Evolutionary conservation across 2,329 filamentous ascomycete species (phyloP).

Genomic region (Epichloe uncinata): DNA sequence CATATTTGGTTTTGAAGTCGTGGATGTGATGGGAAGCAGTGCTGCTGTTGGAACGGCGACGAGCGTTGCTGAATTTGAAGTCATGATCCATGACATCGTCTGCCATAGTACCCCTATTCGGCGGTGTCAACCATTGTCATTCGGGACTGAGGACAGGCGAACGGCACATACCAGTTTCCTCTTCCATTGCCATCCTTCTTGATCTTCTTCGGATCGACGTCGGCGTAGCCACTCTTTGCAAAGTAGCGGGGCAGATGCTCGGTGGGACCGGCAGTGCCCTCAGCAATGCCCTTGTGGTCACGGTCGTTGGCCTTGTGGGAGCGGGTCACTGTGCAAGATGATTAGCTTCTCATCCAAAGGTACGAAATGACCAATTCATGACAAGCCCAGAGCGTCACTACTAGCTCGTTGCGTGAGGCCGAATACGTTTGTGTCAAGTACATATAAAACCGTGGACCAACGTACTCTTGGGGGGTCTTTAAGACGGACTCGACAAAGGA

Average conservation of each 20-base stretch:
- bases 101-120: constrained; percentile 61
- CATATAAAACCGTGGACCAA: background rate
- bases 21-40: constrained; percentile 54
- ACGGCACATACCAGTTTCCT: constrained; percentile 72
- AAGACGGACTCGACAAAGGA: background rate
- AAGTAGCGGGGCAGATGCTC: constrained; percentile 86
- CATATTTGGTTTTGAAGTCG: constrained; percentile 95
- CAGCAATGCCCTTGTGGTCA: constrained; percentile 68
- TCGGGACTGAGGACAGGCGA: background rate
- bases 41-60: constrained; percentile 87
- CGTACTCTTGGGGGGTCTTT: background rate
- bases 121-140: background rate
- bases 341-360: background rate
- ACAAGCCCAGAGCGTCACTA: background rate
- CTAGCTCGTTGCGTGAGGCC: background rate
- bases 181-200: constrained; percentile 95
- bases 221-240: constrained; percentile 70
- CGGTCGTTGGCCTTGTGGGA: constrained; percentile 94
- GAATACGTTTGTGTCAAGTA: no score
- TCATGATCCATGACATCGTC: constrained; percentile 74
- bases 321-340: constrained; percentile 64
- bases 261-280: constrained; percentile 54
- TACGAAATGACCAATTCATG: background rate
- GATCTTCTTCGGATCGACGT: constrained; percentile 76
- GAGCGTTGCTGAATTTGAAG: constrained; percentile 73